Evolutionary conservation across 1,284 basidiomycete species (phyloP).

Genomic region (Polyporus tsugae): DNA sequence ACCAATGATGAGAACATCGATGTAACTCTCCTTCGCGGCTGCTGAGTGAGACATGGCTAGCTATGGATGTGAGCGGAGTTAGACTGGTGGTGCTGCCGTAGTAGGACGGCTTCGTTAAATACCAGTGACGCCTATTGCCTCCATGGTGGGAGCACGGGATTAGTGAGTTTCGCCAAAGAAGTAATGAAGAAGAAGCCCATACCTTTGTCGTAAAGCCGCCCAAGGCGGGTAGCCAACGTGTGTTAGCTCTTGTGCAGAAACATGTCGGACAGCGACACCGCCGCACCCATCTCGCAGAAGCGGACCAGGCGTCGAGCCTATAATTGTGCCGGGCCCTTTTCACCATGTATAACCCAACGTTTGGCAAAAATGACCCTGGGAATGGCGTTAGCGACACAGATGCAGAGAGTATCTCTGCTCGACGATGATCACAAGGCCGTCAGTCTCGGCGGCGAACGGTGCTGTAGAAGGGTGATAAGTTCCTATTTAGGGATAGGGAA

Average conservation of each 20-base stretch:
- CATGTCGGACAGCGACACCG: not conserved
- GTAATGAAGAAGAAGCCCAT: not conserved
- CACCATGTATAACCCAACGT: not conserved
- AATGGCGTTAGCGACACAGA: not conserved
- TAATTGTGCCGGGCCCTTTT: not conserved
- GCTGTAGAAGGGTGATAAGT: not conserved
- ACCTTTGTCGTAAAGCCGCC: not conserved
- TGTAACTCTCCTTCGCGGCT: conserved; percentile 35
- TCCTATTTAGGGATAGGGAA: not conserved
- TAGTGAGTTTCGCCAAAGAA: not conserved
- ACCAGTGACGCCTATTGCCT: not conserved
- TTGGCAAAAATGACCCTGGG: not conserved
- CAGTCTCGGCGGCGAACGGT: not conserved
- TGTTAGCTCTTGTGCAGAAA: not conserved
- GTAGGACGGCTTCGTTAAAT: not conserved
- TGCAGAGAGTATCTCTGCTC: not conserved
- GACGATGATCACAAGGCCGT: not conserved
- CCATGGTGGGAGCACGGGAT: not conserved
- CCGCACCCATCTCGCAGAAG: not conserved
- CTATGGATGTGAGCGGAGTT: not conserved
- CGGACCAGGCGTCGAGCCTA: not conserved
- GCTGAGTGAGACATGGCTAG: not conserved
- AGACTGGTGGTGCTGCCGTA: not conserved
- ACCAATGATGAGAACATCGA: conserved; percentile 66
- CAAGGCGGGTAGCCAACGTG: not conserved